Conservation (phyloP, 2,329 filamentous ascomycete species). For the Botryotinia convoluta region DNA sequence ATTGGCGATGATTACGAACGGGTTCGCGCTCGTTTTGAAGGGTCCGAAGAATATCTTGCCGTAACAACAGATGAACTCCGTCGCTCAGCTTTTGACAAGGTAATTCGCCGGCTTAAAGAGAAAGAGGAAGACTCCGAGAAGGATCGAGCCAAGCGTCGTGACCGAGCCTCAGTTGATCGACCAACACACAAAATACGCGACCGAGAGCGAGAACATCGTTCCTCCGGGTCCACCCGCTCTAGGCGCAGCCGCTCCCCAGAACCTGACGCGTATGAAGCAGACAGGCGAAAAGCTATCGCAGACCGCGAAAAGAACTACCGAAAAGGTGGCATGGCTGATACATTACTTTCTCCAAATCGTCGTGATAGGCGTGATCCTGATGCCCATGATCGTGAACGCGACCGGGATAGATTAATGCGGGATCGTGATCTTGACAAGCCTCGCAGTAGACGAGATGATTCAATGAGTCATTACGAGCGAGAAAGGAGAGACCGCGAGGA, state of each 20-base stretch:
- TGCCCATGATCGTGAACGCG: conserved; percentile 39
- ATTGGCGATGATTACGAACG: conserved; percentile 83
- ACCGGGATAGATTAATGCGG: conserved; percentile 34
- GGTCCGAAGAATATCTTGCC: conserved; percentile 79
- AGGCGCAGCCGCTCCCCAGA: conserved; percentile 86
- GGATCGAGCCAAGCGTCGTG: conserved; percentile 57
- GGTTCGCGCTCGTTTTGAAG: conserved; percentile 75
- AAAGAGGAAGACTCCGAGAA: conserved; percentile 81
- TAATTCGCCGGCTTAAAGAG: conserved; percentile 85
- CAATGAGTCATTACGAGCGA: conserved; percentile 70
- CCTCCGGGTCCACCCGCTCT: conserved; percentile 46
- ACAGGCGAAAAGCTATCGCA: conserved; percentile 87
- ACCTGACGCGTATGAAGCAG: conserved; percentile 89
- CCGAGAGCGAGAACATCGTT: conserved; percentile 63
- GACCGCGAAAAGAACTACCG: conserved; percentile 92
- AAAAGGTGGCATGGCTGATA: conserved; percentile 70
- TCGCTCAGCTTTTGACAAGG: conserved; percentile 83
- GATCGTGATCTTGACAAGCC: conserved; percentile 41
- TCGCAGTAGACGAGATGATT: conserved; percentile 58
- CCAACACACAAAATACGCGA: conserved; percentile 46
- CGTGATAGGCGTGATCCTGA: conserved; percentile 40
- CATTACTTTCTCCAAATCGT: conserved; percentile 47
- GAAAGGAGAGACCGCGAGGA: conserved; percentile 86
- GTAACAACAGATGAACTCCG: conserved; percentile 81
- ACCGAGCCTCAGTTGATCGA: conserved; percentile 50